phyloP scores from a whole-genome alignment of 2,329 filamentous ascomycete species.

The Verticillium alfalfae region DNA sequence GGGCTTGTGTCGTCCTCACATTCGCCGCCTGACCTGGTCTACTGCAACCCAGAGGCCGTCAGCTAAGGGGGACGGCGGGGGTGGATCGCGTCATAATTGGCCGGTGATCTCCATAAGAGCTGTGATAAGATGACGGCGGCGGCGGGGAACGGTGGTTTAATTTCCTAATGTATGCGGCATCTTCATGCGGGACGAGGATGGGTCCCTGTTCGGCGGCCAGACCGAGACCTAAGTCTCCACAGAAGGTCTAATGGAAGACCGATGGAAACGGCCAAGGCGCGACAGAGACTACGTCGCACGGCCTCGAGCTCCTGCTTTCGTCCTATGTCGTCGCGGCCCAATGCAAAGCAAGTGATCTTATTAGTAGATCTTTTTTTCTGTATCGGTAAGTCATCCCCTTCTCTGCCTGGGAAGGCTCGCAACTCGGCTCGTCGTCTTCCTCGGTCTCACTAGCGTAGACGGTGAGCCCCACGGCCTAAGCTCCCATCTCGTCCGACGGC shows the following conservation, averaged over 20 bases:
- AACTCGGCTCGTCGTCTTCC: not conserved
- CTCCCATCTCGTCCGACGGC: not conserved
- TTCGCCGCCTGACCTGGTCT: not conserved
- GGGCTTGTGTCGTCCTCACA: not conserved
- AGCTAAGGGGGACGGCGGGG: conserved; percentile 9
- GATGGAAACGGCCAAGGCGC: conserved; percentile 8
- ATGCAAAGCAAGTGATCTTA: not conserved
- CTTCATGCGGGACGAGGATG: conserved; percentile 32
- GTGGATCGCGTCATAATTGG: conserved; percentile 23
- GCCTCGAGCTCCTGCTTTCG: not conserved
- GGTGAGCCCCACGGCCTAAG: not conserved
- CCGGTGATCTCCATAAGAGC: conserved; percentile 27
- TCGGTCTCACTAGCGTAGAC: not conserved
- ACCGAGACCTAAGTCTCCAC: conserved; percentile 19
- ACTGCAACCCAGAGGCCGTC: conserved; percentile 1
- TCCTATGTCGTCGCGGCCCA: not conserved
- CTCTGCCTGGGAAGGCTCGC: not conserved
- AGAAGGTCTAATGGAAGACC: conserved; percentile 36
- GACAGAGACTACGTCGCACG: not conserved
- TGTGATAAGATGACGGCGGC: conserved; percentile 26
- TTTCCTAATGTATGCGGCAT: conserved; percentile 37
- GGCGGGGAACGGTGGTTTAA: conserved; percentile 26
- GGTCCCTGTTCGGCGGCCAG: conserved; percentile 4
- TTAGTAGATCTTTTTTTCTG: not conserved
- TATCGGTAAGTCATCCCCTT: not conserved